These are phyloP conservation scores for Sporothrix luriei DNA, from an alignment of 2,329 filamentous ascomycete genomes.

Conservation along the genomic window DNA sequence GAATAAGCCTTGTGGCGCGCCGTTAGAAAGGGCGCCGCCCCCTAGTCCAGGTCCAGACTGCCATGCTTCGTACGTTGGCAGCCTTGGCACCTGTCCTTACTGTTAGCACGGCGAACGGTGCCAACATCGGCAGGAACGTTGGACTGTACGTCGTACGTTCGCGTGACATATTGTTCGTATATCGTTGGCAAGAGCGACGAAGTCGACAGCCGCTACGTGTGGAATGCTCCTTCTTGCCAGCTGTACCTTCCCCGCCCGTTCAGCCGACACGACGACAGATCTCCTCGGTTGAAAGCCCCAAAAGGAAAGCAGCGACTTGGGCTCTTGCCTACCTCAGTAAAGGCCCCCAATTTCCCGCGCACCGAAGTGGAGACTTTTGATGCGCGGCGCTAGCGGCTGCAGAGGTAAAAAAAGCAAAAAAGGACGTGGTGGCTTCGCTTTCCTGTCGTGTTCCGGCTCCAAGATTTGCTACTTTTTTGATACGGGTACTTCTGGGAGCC, in stretches of 20 bases:
- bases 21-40: background rate
- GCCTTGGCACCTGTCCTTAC: background rate
- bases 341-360: slow-evolving; percentile 11
- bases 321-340: slow-evolving; percentile 20
- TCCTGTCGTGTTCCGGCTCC: background rate
- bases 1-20: background rate
- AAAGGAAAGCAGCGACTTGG: slow-evolving; percentile 12
- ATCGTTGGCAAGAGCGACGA: background rate
- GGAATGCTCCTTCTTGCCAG: background rate
- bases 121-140: background rate
- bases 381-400: slow-evolving; percentile 11
- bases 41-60: slow-evolving; percentile 17
- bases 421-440: background rate
- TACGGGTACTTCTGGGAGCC: background rate
- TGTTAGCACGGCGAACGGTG: background rate
- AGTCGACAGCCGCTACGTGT: too few species aligned
- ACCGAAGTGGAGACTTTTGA: background rate
- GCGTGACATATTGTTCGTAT: background rate
- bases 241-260: slow-evolving; percentile 10
- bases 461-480: background rate
- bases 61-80: background rate
- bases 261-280: background rate
- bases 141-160: background rate
- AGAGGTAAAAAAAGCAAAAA: too few species aligned
- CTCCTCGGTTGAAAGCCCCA: too few species aligned